phyloP scores from a whole-genome alignment of 495 filamentous ascomycete genomes.

The Xylaria cubensis region DNA sequence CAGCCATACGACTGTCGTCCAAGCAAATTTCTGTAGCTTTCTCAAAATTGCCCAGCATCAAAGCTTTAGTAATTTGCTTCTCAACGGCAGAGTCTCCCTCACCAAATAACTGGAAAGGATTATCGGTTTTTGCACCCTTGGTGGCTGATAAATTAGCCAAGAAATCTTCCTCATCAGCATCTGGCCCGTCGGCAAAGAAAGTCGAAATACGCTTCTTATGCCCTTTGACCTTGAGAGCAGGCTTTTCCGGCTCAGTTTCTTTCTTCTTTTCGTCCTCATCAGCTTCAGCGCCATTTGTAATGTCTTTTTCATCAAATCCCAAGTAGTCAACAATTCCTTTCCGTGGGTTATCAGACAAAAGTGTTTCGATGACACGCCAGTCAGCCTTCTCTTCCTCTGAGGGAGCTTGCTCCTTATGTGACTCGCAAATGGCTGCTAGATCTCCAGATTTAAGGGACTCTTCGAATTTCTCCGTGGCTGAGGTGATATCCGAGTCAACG shows the following conservation, averaged over 20 bases:
- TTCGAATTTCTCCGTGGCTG: constrained; percentile 86
- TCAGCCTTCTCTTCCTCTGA: constrained; percentile 92
- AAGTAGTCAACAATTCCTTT: constrained; percentile 84
- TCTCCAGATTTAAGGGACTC: constrained; percentile 79
- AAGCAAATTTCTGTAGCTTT: constrained; percentile 87
- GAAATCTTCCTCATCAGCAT: constrained; percentile 82
- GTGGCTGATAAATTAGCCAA: constrained; percentile 71
- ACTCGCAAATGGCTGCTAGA: constrained; percentile 78
- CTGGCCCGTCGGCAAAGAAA: constrained; percentile 77
- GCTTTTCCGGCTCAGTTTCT: constrained; percentile 50
- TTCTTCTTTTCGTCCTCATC: constrained; percentile 44
- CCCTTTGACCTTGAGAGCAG: constrained; percentile 40
- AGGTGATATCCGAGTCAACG: constrained; percentile 84
- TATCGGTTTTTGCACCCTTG: constrained; percentile 59
- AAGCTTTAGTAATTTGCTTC: constrained; percentile 80
- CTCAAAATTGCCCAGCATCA: constrained; percentile 90
- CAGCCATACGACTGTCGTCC: constrained; percentile 85
- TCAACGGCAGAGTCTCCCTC: constrained; percentile 83
- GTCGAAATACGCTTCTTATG: constrained; percentile 73
- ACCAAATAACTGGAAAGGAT: constrained; percentile 69
- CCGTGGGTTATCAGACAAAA: constrained; percentile 80
- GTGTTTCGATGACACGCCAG: constrained; percentile 91
- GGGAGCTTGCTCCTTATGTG: constrained; percentile 72
- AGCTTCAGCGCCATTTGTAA: constrained; percentile 57
- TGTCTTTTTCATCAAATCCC: constrained; percentile 72